Conservation (phyloP, 176 grass and related monocot species). For the Echinochloa phyllopogon region DNA sequence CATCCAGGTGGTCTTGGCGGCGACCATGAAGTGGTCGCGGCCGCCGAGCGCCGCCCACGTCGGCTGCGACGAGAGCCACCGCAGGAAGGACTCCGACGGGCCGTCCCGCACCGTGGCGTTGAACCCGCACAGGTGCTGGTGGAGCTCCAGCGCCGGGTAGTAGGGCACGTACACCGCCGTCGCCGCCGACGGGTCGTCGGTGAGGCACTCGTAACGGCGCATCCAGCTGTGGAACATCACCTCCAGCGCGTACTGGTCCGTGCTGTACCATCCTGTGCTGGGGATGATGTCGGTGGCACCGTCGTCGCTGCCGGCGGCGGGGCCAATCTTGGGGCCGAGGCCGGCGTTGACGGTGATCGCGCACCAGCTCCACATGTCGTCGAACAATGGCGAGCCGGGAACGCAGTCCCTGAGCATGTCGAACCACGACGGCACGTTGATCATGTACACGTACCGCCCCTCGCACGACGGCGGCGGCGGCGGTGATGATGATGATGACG, state of each 20-base stretch:
- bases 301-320: background rate
- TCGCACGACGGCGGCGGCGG: background rate
- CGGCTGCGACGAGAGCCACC: conserved; percentile 60
- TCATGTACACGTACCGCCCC: conserved; percentile 51
- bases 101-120: conserved; percentile 54
- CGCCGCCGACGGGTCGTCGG: conserved; percentile 45
- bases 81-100: conserved; percentile 40
- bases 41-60: conserved; percentile 54
- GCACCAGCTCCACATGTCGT: conserved; percentile 46
- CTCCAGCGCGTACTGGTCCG: conserved; percentile 72
- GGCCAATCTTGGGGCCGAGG: conserved; percentile 44
- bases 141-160: conserved; percentile 68
- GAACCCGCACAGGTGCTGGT: conserved; percentile 54
- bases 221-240: conserved; percentile 78
- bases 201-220: conserved; percentile 70
- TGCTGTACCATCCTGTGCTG: conserved; percentile 56
- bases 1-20: conserved; percentile 63
- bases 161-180: conserved; percentile 67
- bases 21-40: conserved; percentile 67
- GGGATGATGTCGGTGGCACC: conserved; percentile 32
- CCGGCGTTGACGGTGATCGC: conserved; percentile 40
- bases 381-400: conserved; percentile 22
- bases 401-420: conserved; percentile 41
- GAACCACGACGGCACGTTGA: conserved; percentile 42
- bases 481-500: background rate